A percentile compares a stretch with the other conserved stretches of the same genome.
These are phyloP conservation scores for Cruciata laevipes DNA, from an alignment of 257 asterid species.

Conservation along the genomic window DNA sequence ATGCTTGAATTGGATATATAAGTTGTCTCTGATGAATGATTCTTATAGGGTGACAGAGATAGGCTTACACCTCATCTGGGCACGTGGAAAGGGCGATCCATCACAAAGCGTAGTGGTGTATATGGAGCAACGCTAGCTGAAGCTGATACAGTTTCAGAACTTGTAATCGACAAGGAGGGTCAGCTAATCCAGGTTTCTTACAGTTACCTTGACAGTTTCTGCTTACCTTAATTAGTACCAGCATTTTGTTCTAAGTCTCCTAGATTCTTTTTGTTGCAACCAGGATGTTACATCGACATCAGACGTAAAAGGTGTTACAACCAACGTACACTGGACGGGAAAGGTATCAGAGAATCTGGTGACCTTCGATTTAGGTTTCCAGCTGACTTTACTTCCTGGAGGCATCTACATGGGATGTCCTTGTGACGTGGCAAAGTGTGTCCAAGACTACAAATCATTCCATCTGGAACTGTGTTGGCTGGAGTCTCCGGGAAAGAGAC, in stretches of 20 bases:
- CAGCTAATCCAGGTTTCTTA: conserved; percentile 67
- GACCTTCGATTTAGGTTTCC: conserved; percentile 66
- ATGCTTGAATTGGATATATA: not conserved
- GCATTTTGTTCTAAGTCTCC: not conserved
- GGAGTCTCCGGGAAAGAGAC: conserved; percentile 71
- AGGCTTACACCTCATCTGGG: conserved; percentile 67
- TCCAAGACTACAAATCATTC: conserved; percentile 73
- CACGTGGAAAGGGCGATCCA: conserved; percentile 84
- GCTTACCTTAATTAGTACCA: not conserved
- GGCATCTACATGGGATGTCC: conserved; percentile 93
- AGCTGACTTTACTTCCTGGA: conserved; percentile 65
- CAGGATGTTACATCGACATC: conserved; percentile 66
- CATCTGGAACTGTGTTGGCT: conserved; percentile 90
- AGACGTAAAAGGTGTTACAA: conserved; percentile 42
- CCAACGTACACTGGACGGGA: conserved; percentile 81
- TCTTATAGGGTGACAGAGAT: conserved; percentile 43
- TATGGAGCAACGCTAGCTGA: conserved; percentile 80
- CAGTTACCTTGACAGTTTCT: conserved; percentile 8
- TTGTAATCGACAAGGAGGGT: conserved; percentile 59
- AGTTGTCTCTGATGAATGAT: not conserved
- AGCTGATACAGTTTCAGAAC: conserved; percentile 63
- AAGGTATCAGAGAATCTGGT: conserved; percentile 49
- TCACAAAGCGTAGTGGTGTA: conserved; percentile 88
- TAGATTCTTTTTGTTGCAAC: not conserved
- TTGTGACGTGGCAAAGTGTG: conserved; percentile 60